A percentile compares a stretch with the other conserved stretches of the same genome.
phyloP scores from a whole-genome alignment of 345 rosid species.

The Balakata baccata region DNA sequence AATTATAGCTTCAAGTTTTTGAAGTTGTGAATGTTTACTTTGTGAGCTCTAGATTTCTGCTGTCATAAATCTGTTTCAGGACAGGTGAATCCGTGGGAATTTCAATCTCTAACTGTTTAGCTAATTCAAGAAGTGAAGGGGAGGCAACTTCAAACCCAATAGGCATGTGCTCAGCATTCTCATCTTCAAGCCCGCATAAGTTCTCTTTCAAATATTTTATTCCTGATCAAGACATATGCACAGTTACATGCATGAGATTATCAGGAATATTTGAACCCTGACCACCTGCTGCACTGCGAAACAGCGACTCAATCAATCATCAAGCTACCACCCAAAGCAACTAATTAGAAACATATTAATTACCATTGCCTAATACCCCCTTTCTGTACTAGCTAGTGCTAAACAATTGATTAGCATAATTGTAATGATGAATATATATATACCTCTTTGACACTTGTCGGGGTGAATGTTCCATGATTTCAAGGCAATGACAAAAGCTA shows the following conservation, averaged over 20 bases:
- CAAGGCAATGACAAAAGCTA: slow-evolving; percentile 79
- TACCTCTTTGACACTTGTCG: slow-evolving; percentile 59
- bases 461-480: slow-evolving; percentile 69
- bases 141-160: slow-evolving; percentile 94
- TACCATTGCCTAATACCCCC: no score
- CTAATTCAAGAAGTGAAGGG: slow-evolving; percentile 72
- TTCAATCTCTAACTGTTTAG: slow-evolving; percentile 50
- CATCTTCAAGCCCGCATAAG: slow-evolving; percentile 60
- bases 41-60: slow-evolving; percentile 65
- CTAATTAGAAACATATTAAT: no score
- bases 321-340: no score
- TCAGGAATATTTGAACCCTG: no score
- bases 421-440: slow-evolving; percentile 29
- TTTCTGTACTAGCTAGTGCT: no score
- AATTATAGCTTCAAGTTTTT: slow-evolving; percentile 16
- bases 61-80: slow-evolving; percentile 49
- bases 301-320: no score
- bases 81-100: slow-evolving; percentile 53
- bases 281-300: no score
- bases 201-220: slow-evolving; percentile 58
- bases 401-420: not conserved
- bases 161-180: slow-evolving; percentile 80
- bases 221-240: slow-evolving; percentile 33
- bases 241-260: no score
- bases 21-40: slow-evolving; percentile 38